Base-by-base conservation (phyloP, 768 basidiomycete genomes). In the Suillus variegatus region DNA sequence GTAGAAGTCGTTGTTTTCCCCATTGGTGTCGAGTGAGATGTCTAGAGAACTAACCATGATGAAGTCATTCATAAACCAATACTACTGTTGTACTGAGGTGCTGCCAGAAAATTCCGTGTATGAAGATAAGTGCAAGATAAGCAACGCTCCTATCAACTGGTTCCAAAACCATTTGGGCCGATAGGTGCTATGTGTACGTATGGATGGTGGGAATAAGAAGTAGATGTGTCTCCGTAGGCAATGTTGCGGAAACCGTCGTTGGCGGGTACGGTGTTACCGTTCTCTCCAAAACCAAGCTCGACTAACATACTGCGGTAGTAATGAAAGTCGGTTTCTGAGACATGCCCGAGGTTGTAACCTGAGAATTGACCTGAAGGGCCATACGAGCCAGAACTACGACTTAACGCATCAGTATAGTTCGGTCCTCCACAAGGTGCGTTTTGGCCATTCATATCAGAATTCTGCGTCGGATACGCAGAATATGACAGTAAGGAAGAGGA, bases 291-390 rank as follows among this genome's bases (percentile, higher is more conserved):
- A 25, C 91, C 90, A 18, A 91, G 83, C 68, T 92, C 90, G 54
- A 88, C 77, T 68, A 90, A 86, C 89, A 93, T 92, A 65, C 85
- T 86, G 68, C 86, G 85, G 82, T 86, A 91, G 75, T 93, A 93
- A 62, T 85, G 80, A 13, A 84, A 84, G 73, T 93, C 91, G n/a
- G 82, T 80, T 68, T 87, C 86, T 6, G 84, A 81, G 20, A 82
- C 82, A 58, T 83, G 79, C 43, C 79, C 79, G 0, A 62, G 35
- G 64, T 65, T 35, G 38, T 64, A 64, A 41, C 57, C 57, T 7
- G 40, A 0, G 2, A 40, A 4, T 60, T 60, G 57, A 60, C 40
- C 5, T 7, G 57, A 13, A 43, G 57, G 25, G 25, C 57, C 57
- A 28, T 60, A 60, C 18, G 40, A 41, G n/a, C 40, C 40, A 41